Conservation (phyloP, 23 red algal species). For the Chondrus crispus region DNA sequence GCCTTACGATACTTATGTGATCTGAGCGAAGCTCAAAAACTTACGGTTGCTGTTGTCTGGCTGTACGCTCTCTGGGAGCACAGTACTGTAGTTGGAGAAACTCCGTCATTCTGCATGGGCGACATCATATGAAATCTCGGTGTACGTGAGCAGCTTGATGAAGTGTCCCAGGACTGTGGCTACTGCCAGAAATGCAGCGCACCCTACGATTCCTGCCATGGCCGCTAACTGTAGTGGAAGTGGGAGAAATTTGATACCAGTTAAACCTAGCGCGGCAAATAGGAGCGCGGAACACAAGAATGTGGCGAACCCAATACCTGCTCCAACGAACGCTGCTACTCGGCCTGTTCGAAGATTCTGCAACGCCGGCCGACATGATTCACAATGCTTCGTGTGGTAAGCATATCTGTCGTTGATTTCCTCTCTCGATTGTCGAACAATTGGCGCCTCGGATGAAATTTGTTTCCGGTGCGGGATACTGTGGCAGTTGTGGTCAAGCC, state of each 20-base stretch:
- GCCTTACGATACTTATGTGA: no score
- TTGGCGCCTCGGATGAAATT: background rate
- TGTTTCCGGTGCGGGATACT: conserved; percentile 25
- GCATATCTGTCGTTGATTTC: conserved; percentile 34
- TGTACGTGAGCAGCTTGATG: background rate
- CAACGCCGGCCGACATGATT: background rate
- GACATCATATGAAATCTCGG: background rate
- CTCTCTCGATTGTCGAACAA: background rate
- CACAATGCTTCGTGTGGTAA: conserved; percentile 30
- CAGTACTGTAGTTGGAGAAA: no score
- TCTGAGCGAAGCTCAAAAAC: no score
- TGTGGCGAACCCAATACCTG: background rate
- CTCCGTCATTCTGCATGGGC: background rate
- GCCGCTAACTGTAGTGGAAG: no score
- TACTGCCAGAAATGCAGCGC: background rate
- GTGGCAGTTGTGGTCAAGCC: background rate
- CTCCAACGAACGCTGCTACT: background rate
- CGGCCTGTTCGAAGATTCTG: background rate
- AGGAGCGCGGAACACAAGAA: background rate
- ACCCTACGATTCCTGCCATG: background rate
- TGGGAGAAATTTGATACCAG: background rate
- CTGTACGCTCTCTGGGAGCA: no score
- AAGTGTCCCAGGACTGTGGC: background rate
- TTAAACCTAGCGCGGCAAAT: background rate
- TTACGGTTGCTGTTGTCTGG: no score